Base-by-base conservation (phyloP, 1,139 yeast genomes). In the Taphrina betulina region DNA sequence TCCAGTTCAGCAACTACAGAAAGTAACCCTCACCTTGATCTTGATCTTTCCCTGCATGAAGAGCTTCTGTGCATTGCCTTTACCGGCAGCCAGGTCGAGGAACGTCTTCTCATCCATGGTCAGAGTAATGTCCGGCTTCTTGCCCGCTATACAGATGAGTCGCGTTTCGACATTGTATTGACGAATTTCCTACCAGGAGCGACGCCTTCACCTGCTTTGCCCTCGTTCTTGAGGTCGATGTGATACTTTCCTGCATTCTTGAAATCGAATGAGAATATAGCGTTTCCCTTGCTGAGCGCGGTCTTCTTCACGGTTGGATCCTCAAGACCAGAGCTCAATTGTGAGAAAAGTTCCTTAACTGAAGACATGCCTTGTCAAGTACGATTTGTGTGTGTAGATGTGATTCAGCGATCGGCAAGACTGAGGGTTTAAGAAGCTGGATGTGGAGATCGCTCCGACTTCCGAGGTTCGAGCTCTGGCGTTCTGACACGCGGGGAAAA, bases 21-120 rank as follows among this genome's bases (percentile, higher is more conserved):
- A n/a, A n/a, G n/a, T n/a, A n/a, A 23, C 5, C 16, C 54, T 4
- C 33, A 50, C 54, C 50, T 52, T 52, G 63, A 85, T 82, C 78
- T 85, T 85, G 72, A 86, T 78, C 71, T 83, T 83, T 59, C 95
- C 95, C 67, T 78, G 75, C 85, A 86, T 80, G 72, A 85, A 86
- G 67, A 86, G 77, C 74, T 82, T 83, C 72, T 86, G 95, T 59
- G 94, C 88, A 69, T 82, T 83, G 62, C 88, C 82, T 74, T 84
- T 83, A 64, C 92, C 92, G 61, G 75, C 71, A 57, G 85, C 86
- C 66, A 86, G 77, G 68, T 78, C 81, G 64, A 78, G 82, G 65
- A 86, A 80, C 64, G 71, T 68, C 58, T 66, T 69, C 67, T 85
- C 95, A 63, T 74, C 74, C 64, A 85, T 74, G 63, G 76, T 71